These are phyloP conservation scores for Podila horticola DNA, from an alignment of 192 early-diverging fungal genomes.

Conservation along the genomic window DNA sequence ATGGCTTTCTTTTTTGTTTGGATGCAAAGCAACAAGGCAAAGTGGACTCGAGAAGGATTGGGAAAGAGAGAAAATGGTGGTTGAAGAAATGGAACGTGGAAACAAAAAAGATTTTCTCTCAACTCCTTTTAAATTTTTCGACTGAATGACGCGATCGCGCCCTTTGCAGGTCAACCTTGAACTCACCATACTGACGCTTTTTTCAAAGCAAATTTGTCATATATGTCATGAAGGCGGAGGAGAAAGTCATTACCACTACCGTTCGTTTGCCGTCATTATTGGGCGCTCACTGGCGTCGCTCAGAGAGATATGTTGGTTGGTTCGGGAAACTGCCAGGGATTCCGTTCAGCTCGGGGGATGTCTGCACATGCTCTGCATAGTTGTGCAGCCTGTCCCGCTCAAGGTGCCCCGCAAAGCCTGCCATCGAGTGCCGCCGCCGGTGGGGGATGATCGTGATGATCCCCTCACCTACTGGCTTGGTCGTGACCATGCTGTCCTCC, in stretches of 20 bases:
- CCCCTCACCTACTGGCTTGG: conserved; percentile 39
- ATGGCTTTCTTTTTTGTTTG: not conserved
- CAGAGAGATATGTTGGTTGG: not conserved
- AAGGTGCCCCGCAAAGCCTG: conserved; percentile 29
- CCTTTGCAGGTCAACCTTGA: not conserved
- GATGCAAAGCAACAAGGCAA: too few species aligned
- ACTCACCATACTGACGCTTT: too few species aligned
- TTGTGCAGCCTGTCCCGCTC: conserved; percentile 16
- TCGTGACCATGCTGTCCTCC: conserved; percentile 33
- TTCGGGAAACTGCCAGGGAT: conserved; percentile 20
- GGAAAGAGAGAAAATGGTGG: not conserved
- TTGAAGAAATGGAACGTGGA: not conserved
- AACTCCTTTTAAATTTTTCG: too few species aligned
- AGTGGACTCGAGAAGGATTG: not conserved
- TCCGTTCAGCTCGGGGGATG: not conserved
- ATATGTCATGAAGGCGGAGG: not conserved
- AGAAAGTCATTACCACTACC: too few species aligned
- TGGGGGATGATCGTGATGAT: conserved; percentile 47
- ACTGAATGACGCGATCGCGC: not conserved
- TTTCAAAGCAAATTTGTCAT: not conserved
- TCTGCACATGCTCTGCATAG: conserved; percentile 16
- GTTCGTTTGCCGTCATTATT: not conserved
- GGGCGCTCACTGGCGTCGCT: not conserved
- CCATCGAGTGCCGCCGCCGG: conserved; percentile 35
- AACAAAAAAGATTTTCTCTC: not conserved